Evolutionary conservation across 495 filamentous ascomycete genomes (phyloP), one percentile per base, ranked within the genome.

Genomic region (Penicillium antarcticum): DNA sequence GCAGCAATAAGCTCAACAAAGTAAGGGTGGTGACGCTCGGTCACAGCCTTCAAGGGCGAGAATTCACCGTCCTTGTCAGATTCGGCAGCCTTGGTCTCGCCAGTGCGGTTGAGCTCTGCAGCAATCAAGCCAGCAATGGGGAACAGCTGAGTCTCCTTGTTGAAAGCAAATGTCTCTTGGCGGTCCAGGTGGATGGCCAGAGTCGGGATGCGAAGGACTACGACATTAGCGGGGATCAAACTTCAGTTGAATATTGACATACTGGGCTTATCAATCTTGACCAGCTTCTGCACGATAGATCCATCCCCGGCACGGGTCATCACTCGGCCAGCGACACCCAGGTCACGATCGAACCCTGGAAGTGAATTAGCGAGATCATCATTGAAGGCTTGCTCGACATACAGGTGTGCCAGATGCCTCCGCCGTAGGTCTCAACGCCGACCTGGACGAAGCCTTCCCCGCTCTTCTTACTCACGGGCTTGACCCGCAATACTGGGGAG

Each of bases 391-490:
- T 16, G 21, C 26, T 33, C 26, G 9, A 57, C 65, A 48, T 37
- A 82, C 80, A 84, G 46, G 81, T 83, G 65, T 84, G 81, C 81
- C 81, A 84, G 45, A 84, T 67, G 29, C 94, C 95, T 34, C 91
- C 91, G 52, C 95, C 94, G 63, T 99, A 99, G 10, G 89, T 92
- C 75, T 99, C 94, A 41, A 96, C 91, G 42, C 91, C 94, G 37
- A 97, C 87, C 70, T 99, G 94, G 41, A 97, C 64, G 71, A 91
- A 99, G n/a, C 92, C 91, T 54, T 88, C 88, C 32, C 72, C 79
- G 50, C 82, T 76, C 71, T 92, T 94, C 75, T 91, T 95, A 71
- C 90, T 95, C 29, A 94, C 83, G 4, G 94, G 94, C 73, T 99
- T 99, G 57, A 99, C 71, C 40, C 94, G 85, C 40, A 97, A 78